Evolutionary conservation across 441 rosid species (phyloP), one percentile per base, ranked within the genome.

Genomic region (Syzygium syzygioides): DNA sequence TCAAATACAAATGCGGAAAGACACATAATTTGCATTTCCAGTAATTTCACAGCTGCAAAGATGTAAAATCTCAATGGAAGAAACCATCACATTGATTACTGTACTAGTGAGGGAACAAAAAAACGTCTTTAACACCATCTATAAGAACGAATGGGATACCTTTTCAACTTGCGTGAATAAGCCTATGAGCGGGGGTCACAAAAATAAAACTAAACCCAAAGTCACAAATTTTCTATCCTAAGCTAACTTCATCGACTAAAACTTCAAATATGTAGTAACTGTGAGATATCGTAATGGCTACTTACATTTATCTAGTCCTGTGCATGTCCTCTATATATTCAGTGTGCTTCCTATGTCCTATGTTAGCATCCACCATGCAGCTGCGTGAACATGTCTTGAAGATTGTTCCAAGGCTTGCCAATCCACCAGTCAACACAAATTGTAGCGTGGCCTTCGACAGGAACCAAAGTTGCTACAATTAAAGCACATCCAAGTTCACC

Each of bases 401-500:
- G 83, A 53, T 41, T 76, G 53, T 76, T 76, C 83, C 53, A 76
- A 76, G 50, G n/a, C 52, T 25, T 0, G 3, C 52, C 17, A 76
- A 76, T 76, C n/a, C 83, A 23, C n/a, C 52, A 23, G 52, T 76
- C 15, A 26, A 76, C 0, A 1, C 18, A 1, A 23, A 41, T 76
- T 23, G 5, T 1, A 76, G 50, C 17, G 15, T 23, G 83, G 83
- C 83, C 83, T 76, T 41, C 53, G 13, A 76, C 52, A 41, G 83
- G 52, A 76, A 41, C 18, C 50, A 41, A 76, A 41, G 53, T 76
- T 12, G 52, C 83, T 23, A 41, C 50, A 76, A 13, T 76, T 41
- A 18, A 41, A 45, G n/a, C 25, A 76, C 50, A 23, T 76, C 86
- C 86, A 87, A 86, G 86, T 87, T 92, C 91, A 88, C 54, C 88